phyloP scores from a whole-genome alignment of 116 monocot genomes.

The Thalassia testudinum region DNA sequence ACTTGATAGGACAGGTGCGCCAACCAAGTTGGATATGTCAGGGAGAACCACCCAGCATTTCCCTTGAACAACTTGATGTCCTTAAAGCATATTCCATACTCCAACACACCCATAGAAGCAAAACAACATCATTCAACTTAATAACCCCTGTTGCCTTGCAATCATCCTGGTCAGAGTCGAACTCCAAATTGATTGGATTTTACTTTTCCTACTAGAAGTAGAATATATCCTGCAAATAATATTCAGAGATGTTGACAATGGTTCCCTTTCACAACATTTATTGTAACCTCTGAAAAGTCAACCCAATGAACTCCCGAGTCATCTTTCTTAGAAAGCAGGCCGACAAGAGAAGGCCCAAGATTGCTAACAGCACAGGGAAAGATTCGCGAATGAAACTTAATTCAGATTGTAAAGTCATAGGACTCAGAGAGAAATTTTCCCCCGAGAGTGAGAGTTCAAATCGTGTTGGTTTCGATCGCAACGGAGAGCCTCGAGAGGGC shows the following conservation, averaged over 20 bases:
- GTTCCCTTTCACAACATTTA: conserved; percentile 43
- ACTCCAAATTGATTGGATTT: conserved; percentile 18
- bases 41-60: conserved; percentile 30
- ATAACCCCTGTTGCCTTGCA: conserved; percentile 44
- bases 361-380: conserved; percentile 22
- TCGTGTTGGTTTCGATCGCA: too few species aligned
- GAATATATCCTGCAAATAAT: conserved; percentile 32
- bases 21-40: conserved; percentile 46
- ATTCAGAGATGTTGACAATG: conserved; percentile 27
- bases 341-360: conserved; percentile 35
- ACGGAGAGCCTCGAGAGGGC: too few species aligned
- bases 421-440: conserved; percentile 22
- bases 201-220: conserved; percentile 12
- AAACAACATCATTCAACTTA: conserved; percentile 24
- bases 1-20: too few species aligned
- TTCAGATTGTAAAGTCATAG: conserved; percentile 9
- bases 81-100: conserved; percentile 25
- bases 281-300: conserved; percentile 63
- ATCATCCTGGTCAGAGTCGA: conserved; percentile 26
- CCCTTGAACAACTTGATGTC: conserved; percentile 6
- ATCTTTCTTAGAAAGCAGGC: conserved; percentile 31
- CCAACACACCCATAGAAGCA: conserved; percentile 77
- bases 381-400: conserved; percentile 13
- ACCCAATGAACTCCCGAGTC: conserved; percentile 30
- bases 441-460: too few species aligned